Evolutionary conservation across 2,329 filamentous ascomycete genomes (phyloP).

Genomic region (Metarhizium brunneum): DNA sequence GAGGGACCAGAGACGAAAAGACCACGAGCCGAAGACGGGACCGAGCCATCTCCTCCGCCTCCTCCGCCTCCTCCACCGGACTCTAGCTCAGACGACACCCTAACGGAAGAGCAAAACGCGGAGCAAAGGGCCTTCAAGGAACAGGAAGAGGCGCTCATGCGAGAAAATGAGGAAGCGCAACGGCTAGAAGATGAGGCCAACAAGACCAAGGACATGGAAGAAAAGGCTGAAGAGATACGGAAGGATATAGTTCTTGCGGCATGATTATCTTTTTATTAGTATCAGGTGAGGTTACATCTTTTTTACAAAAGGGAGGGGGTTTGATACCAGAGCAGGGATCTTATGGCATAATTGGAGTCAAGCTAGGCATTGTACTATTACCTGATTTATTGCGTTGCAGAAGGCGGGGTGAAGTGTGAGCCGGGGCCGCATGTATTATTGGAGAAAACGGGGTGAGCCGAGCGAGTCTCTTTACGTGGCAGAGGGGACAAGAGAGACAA

Average conservation of each 20-base stretch:
- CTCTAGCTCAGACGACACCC: conserved; percentile 23
- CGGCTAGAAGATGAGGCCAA: conserved; percentile 39
- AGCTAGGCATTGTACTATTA: not conserved
- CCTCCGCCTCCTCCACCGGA: conserved; percentile 38
- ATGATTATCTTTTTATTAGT: conserved; percentile 2
- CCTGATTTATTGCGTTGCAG: not conserved
- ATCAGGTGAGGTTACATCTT: not conserved
- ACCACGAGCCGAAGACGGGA: conserved; percentile 36
- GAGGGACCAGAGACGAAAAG: conserved; percentile 49
- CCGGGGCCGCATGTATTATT: not conserved
- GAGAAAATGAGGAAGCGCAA: conserved; percentile 46
- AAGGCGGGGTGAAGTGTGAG: not conserved
- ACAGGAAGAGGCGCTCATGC: conserved; percentile 40
- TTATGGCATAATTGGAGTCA: not conserved
- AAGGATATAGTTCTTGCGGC: conserved; percentile 13
- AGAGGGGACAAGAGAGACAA: not conserved
- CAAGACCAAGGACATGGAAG: conserved; percentile 17
- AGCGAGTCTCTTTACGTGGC: not conserved
- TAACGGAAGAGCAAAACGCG: conserved; percentile 28
- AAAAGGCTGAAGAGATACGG: conserved; percentile 13
- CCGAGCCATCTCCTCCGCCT: conserved; percentile 31
- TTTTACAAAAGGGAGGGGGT: not conserved
- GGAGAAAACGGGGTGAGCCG: not conserved
- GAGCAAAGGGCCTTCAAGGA: conserved; percentile 37
- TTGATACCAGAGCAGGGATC: not conserved